These are phyloP conservation scores for Rhizoclosmatium sp. DNA, from an alignment of 192 early-diverging fungal genomes.

Conservation along the genomic window DNA sequence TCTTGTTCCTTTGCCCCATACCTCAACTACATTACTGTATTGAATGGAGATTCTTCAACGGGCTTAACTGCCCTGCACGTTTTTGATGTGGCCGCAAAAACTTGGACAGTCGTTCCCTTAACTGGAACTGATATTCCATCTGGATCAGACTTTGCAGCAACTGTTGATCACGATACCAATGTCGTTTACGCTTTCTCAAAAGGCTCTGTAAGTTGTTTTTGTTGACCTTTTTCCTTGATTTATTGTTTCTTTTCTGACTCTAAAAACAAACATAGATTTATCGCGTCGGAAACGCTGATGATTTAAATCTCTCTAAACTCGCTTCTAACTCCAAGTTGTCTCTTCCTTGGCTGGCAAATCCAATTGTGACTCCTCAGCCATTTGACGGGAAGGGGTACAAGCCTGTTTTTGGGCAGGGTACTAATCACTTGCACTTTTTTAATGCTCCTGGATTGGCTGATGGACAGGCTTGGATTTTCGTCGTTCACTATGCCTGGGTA, in stretches of 20 bases:
- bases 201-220: constrained; percentile 10
- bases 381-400: constrained; percentile 23
- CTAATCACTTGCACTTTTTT: constrained; percentile 39
- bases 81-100: background rate
- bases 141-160: background rate
- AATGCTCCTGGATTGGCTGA: constrained; percentile 25
- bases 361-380: constrained; percentile 12
- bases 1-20: constrained; percentile 19
- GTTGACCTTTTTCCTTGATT: background rate
- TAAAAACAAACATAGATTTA: background rate
- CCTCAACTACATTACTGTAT: constrained; percentile 19
- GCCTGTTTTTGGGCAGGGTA: constrained; percentile 35
- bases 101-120: constrained; percentile 9
- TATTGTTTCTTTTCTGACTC: no score
- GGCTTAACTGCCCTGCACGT: constrained; percentile 25
- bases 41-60: constrained; percentile 15
- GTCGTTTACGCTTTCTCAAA: constrained; percentile 33
- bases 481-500: constrained; percentile 36
- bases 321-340: background rate
- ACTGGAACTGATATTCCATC: constrained; percentile 2
- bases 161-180: constrained; percentile 31
- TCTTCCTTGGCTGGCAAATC: constrained; percentile 5
- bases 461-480: constrained; percentile 30
- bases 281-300: constrained; percentile 3
- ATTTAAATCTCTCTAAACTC: constrained; percentile 7